A percentile compares a stretch with the other conserved stretches of the same genome.
Evolutionary conservation across 2,329 filamentous ascomycete genomes (phyloP).

Genomic region (Neofusicoccum laricinum): DNA sequence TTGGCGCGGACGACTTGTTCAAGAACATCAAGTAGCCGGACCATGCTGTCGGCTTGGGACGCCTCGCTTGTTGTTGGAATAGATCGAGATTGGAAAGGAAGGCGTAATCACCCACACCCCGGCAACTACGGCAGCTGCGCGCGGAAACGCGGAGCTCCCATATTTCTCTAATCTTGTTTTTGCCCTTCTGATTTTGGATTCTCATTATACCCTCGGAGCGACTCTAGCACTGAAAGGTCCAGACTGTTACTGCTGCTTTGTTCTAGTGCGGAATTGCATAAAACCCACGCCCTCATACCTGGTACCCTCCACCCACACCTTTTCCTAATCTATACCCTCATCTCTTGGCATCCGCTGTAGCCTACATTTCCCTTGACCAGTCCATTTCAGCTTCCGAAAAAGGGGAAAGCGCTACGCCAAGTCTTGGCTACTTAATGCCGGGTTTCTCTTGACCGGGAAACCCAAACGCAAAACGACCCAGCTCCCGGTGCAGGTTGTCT

Average conservation of each 20-base stretch:
- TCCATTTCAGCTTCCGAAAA: neutral
- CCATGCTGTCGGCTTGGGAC: neutral
- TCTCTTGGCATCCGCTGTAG: conserved; percentile 5
- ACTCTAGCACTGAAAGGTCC: conserved; percentile 16
- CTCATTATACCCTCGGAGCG: conserved; percentile 18
- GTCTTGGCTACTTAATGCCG: conserved; percentile 1
- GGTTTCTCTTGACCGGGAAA: neutral
- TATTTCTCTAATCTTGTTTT: conserved; percentile 5
- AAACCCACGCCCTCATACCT: neutral
- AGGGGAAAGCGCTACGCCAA: neutral
- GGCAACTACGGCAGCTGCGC: neutral
- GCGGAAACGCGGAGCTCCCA: neutral
- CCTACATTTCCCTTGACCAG: conserved; percentile 3
- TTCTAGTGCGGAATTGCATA: conserved; percentile 9
- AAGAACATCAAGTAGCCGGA: conserved; percentile 17
- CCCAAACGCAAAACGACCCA: neutral
- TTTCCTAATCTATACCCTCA: conserved; percentile 12
- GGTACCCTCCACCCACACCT: conserved; percentile 7
- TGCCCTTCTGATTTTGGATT: conserved; percentile 13
- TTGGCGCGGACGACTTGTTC: conserved; percentile 15
- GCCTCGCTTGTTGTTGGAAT: neutral
- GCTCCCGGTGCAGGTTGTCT: neutral
- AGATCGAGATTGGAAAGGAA: neutral
- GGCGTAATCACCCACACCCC: neutral
- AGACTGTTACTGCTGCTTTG: conserved; percentile 14